Conservation (phyloP, 1,284 basidiomycete species). For the Moniliophthora roreri region DNA sequence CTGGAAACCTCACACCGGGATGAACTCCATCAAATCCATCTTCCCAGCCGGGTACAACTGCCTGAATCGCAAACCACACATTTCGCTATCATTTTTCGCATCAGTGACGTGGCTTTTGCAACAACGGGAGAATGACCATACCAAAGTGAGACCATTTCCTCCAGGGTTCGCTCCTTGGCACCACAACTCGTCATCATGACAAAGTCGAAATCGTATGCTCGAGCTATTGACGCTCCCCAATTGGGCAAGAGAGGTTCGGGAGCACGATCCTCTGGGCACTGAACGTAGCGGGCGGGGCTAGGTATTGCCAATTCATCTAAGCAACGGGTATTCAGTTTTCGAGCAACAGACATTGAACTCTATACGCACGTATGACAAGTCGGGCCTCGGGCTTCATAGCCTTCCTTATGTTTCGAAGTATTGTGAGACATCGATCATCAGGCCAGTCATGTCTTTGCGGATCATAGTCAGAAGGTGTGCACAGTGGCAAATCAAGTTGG, state of each 20-base stretch:
- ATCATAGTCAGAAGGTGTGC: not conserved
- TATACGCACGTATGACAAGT: conserved; percentile 29
- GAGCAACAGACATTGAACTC: no score
- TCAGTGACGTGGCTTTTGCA: no score
- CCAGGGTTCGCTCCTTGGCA: conserved; percentile 5
- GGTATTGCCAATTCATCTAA: no score
- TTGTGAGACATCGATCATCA: conserved; percentile 23
- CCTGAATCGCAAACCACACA: conserved; percentile 11
- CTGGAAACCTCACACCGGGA: conserved; percentile 3
- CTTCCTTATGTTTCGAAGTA: conserved; percentile 24
- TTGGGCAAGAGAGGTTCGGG: conserved; percentile 26
- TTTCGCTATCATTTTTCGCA: conserved; percentile 8
- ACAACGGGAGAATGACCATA: conserved; percentile 2
- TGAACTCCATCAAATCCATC: conserved; percentile 14
- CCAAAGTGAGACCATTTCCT: conserved; percentile 11
- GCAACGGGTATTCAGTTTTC: no score
- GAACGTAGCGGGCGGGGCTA: no score
- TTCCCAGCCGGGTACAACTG: conserved; percentile 13
- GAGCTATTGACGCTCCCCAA: conserved; percentile 24
- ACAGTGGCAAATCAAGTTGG: not conserved
- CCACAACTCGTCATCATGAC: conserved; percentile 21
- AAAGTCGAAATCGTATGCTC: conserved; percentile 28
- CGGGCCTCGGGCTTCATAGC: conserved; percentile 27
- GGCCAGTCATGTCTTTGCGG: conserved; percentile 26
- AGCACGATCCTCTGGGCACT: conserved; percentile 13